A percentile compares a stretch with the other conserved stretches of the same genome.
phyloP scores from a whole-genome alignment of 2,329 filamentous ascomycete genomes.

The Calonectria montana region DNA sequence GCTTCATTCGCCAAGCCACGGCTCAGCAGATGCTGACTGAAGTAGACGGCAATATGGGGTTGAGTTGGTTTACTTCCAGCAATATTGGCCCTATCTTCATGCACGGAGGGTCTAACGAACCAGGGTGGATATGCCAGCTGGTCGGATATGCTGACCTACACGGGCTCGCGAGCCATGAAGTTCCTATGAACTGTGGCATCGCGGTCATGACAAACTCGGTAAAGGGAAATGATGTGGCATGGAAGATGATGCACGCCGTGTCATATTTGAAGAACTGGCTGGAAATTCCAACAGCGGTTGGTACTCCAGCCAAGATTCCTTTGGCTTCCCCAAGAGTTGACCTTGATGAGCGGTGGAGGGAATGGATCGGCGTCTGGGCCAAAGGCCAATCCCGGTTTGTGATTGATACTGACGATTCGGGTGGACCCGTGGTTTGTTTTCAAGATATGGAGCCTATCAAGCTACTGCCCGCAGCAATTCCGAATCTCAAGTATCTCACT shows the following conservation, averaged over 20 bases:
- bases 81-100: not conserved
- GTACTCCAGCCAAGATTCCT: not conserved
- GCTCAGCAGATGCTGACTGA: not conserved
- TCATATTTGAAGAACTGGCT: not conserved
- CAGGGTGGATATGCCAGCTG: not conserved
- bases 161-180: not conserved
- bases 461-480: not conserved
- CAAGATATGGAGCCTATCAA: not conserved
- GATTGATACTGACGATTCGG: not conserved
- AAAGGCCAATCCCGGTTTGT: not conserved
- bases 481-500: not conserved
- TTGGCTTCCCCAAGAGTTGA: not conserved
- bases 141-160: not conserved
- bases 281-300: not conserved
- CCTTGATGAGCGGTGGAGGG: not conserved
- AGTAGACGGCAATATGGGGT: not conserved
- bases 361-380: not conserved
- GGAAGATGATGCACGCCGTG: not conserved
- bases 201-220: not conserved
- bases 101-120: not conserved
- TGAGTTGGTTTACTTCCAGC: not conserved
- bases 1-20: not conserved
- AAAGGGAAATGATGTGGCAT: not conserved
- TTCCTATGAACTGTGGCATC: not conserved
- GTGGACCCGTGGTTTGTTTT: not conserved